Base-by-base conservation (phyloP, 179 eudicot genomes). In the Monotropa hypopitys region DNA sequence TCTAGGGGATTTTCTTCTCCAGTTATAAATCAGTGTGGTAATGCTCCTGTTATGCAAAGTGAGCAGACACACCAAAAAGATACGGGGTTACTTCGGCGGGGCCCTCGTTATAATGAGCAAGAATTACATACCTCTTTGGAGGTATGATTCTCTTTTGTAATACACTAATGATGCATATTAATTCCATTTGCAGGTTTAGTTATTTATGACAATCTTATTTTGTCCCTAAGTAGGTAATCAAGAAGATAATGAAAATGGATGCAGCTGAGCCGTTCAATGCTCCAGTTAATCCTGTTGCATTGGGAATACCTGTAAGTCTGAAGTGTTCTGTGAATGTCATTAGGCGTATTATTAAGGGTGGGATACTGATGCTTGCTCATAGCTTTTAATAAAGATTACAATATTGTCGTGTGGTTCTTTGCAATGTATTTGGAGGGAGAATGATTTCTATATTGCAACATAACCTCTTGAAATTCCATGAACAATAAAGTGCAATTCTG, bases 201-300 rank as follows among this genome's bases (percentile, higher is more conserved):
- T 13, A 57, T 26, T 61, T 30, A 61, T 35, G 38, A 68, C 54
- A 7, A 26, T 42, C 59, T 56, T 77, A 7, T 56, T 45, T 26
- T 30, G 51, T 20, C 56, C 10, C 45, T 23, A 23, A 0, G 2
- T 28, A 95, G 99, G 95, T 93, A 42, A 83, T 95, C 53, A 88
- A 74, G 84, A 93, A 88, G 85, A 79, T 95, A 77, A 95, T 92
- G 97, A 84, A 91, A 83, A 95, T 90, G 97, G 97, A 92, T 77
- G 97, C 99, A 45, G 93, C 97, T 62, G 97, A 86, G 77, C 97
- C 95, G 54, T 95, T 95, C 83, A 95, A 92, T 82, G 82, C 59
- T 78, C 99, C 99, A 43, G 95, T 93, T 76, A 85, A 95, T 81
- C 94, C 98, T 78, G 59, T 86, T 75, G 90, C 89, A 77, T 85